Evolutionary conservation across 768 basidiomycete species (phyloP).

Genomic region (Melanogaster broomeanus): DNA sequence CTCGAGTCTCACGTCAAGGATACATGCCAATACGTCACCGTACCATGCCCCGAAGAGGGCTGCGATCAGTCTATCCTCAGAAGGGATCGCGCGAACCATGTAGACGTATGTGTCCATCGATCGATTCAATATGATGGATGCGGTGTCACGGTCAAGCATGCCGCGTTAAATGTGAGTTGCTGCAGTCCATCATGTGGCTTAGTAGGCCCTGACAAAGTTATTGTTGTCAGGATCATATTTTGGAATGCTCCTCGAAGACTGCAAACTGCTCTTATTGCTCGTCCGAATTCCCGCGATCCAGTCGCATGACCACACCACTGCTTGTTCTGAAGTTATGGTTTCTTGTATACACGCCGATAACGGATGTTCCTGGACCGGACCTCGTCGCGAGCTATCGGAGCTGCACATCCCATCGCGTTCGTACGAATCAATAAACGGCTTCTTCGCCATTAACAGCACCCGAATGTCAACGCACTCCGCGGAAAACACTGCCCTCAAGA

Average conservation of each 20-base stretch:
- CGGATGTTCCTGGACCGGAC: slow-evolving; percentile 59
- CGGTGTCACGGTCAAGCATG: slow-evolving; percentile 32
- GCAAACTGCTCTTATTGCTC: slow-evolving; percentile 44
- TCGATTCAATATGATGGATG: slow-evolving; percentile 42
- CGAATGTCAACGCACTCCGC: slow-evolving; percentile 47
- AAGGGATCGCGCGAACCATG: slow-evolving; percentile 48
- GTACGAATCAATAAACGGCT: slow-evolving; percentile 63
- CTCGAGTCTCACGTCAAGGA: slow-evolving; percentile 63
- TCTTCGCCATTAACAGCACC: slow-evolving; percentile 47
- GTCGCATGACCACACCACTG: slow-evolving; percentile 33
- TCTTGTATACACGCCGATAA: slow-evolving; percentile 47
- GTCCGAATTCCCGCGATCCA: slow-evolving; percentile 37
- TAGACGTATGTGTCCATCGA: slow-evolving; percentile 38
- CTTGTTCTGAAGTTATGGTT: slow-evolving; percentile 42
- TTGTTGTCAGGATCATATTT: slow-evolving; percentile 37
- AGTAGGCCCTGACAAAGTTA: slow-evolving; percentile 4
- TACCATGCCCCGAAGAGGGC: slow-evolving; percentile 48
- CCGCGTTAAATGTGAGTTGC: slow-evolving; percentile 43
- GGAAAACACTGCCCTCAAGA: slow-evolving; percentile 67
- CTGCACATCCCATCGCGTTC: slow-evolving; percentile 48
- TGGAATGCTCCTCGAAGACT: slow-evolving; percentile 38
- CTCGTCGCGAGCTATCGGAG: slow-evolving; percentile 36
- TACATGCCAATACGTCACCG: slow-evolving; percentile 57
- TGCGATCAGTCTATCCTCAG: slow-evolving; percentile 48
- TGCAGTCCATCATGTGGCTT: not conserved